Evolutionary conservation across 805 yeast species (phyloP).

Genomic region (Spathaspora sp.): DNA sequence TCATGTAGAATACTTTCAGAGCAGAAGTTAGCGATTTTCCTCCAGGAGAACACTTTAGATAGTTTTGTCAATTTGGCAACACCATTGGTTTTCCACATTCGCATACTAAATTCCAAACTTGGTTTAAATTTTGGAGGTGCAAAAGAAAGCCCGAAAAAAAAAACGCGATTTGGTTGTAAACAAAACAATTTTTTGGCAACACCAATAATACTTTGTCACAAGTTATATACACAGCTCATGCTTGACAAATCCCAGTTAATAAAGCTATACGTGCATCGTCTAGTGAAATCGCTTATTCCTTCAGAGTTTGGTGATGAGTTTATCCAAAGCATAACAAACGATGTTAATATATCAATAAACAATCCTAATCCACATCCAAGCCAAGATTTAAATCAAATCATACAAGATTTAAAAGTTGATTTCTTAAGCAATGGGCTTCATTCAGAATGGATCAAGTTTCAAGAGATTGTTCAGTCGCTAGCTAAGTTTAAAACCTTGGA

Average conservation of each 20-base stretch:
- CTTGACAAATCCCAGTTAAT: constrained; percentile 30
- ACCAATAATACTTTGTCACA: background rate
- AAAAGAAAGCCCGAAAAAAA: background rate
- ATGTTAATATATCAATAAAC: constrained; percentile 15
- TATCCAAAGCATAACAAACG: constrained; percentile 26
- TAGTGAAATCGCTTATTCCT: constrained; percentile 36
- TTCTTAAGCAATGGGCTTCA: constrained; percentile 23
- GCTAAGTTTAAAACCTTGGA: constrained; percentile 23
- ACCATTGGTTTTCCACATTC: background rate
- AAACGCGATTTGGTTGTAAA: background rate
- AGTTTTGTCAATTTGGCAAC: background rate
- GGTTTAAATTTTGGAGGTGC: background rate
- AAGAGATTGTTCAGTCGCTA: constrained; percentile 25
- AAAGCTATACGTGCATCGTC: constrained; percentile 27
- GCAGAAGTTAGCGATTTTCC: background rate
- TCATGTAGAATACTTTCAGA: background rate
- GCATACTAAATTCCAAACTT: background rate
- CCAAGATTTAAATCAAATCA: constrained; percentile 15
- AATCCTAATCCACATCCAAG: constrained; percentile 6
- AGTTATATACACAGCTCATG: constrained; percentile 15
- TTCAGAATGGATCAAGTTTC: constrained; percentile 33
- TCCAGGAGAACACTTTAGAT: no score
- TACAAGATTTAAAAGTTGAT: constrained; percentile 17
- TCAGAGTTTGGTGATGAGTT: constrained; percentile 33
- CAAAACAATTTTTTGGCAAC: background rate